Base-by-base conservation (phyloP, 257 asterid genomes). In the Asclepias syriaca region DNA sequence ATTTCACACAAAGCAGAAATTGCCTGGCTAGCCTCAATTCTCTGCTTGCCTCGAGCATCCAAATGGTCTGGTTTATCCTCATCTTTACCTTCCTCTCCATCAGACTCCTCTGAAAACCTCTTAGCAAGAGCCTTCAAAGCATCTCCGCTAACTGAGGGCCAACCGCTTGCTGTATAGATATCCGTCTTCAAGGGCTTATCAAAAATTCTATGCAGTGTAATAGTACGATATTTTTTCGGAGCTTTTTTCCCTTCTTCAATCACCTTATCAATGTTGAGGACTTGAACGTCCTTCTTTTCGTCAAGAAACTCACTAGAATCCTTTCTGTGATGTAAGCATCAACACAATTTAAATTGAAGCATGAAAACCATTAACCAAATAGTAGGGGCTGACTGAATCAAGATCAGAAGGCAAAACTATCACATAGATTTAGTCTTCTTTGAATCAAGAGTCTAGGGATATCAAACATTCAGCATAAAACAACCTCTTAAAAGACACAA, bases 81-180 rank as follows among this genome's bases (percentile, higher is more conserved):
- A 37, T 66, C 86, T 34, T 67, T 70, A 16, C 51, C 49, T 29
- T 61, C 64, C 32, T 49, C 72, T 56, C 48, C 46, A 34, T 75
- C 56, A 81, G 77, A 81, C 71, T 91, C 97, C 10, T 89, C 88
- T 74, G 98, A 88, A 79, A 87, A 88, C 81, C 85, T 92, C 74
- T 92, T 94, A 46, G 99, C 91, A 78, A 95, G 92, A 80, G 70
- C 78, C 82, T 83, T 95, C 81, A 95, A 82, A 80, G 84, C 89
- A 80, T 85, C 92, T 54, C 97, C 98, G 73, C 97, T 79, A 60
- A 87, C 87, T 64, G 98, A 92, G 68, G 99, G 99, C 99, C 99
- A 95, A 68, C 99, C 99, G 74, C 96, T 90, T 46, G 92, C 86
- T 14, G 99, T 95, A 84, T 77, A 92, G 81, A 88, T 84, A 69